These are phyloP conservation scores for Aureobasidium sp. DNA, from an alignment of 2,329 filamentous ascomycete species.

Conservation along the genomic window DNA sequence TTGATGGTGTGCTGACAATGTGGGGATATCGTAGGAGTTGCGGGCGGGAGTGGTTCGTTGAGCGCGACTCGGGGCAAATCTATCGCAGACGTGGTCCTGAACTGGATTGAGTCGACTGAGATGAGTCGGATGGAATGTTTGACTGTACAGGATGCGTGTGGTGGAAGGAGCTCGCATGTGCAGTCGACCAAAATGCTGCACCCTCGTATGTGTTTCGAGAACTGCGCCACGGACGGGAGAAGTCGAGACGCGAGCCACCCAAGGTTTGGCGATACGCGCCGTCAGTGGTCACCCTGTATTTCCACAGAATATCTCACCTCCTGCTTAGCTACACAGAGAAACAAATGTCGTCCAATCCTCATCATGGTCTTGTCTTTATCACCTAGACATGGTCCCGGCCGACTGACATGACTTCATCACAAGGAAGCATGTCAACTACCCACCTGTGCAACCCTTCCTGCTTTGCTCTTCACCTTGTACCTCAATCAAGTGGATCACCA, in stretches of 20 bases:
- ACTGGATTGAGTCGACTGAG: background rate
- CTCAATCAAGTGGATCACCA: too few relatives aligned
- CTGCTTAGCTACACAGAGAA: background rate
- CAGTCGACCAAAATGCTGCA: background rate
- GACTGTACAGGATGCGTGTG: background rate
- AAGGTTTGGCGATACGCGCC: background rate
- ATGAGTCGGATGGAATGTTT: background rate
- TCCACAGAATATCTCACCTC: background rate
- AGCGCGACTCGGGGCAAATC: background rate
- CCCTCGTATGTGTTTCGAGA: background rate
- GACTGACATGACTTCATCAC: background rate
- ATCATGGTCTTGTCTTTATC: background rate
- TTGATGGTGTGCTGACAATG: constrained; percentile 11
- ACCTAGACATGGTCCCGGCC: background rate
- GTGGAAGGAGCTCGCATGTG: constrained; percentile 1
- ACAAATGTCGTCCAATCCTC: background rate
- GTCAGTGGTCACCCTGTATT: background rate
- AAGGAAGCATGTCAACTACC: background rate
- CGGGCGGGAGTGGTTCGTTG: background rate
- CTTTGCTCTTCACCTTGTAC: background rate
- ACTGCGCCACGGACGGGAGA: constrained; percentile 1
- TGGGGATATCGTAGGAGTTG: background rate
- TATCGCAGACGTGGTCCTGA: background rate
- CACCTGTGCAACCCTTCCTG: background rate
- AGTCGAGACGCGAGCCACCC: background rate